phyloP scores from a whole-genome alignment of 2,329 filamentous ascomycete species.

The Pestalotiopsis sp. region DNA sequence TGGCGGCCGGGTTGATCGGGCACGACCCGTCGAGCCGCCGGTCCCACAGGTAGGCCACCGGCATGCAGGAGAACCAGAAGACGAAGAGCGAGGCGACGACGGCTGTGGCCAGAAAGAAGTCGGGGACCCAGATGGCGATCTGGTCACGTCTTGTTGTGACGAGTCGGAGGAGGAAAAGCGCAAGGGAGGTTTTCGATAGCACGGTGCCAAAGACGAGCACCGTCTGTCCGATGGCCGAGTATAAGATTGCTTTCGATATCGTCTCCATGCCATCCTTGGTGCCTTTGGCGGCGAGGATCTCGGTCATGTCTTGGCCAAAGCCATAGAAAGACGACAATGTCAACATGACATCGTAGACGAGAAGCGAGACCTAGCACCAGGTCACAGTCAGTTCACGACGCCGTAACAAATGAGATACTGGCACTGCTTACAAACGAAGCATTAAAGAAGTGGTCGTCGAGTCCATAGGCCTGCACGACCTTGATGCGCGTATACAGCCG shows the following conservation, averaged over 20 bases:
- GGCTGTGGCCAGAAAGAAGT: neutral
- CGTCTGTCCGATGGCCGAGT: constrained; percentile 10
- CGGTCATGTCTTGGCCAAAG: neutral
- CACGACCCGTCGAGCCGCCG: constrained; percentile 1
- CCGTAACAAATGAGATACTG: no score
- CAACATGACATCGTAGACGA: constrained; percentile 10
- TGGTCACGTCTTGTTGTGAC: constrained; percentile 9
- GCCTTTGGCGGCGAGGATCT: neutral
- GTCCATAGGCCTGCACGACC: constrained; percentile 10
- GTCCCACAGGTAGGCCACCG: constrained; percentile 10
- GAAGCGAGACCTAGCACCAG: neutral
- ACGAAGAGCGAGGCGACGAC: neutral
- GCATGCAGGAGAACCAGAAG: constrained; percentile 10
- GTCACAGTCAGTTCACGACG: neutral
- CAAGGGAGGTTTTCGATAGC: constrained; percentile 1
- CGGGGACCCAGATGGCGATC: constrained; percentile 11
- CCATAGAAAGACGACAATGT: constrained; percentile 7
- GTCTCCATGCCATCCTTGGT: neutral
- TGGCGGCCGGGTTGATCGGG: neutral
- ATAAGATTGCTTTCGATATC: constrained; percentile 5
- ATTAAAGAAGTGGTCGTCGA: constrained; percentile 14
- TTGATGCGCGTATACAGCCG: constrained; percentile 10
- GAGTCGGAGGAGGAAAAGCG: constrained; percentile 7
- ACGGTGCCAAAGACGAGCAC: constrained; percentile 9
- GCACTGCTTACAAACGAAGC: constrained; percentile 5